These are phyloP conservation scores for Botrytis pseudocinerea DNA, from an alignment of 2,329 filamentous ascomycete species.

Conservation along the genomic window DNA sequence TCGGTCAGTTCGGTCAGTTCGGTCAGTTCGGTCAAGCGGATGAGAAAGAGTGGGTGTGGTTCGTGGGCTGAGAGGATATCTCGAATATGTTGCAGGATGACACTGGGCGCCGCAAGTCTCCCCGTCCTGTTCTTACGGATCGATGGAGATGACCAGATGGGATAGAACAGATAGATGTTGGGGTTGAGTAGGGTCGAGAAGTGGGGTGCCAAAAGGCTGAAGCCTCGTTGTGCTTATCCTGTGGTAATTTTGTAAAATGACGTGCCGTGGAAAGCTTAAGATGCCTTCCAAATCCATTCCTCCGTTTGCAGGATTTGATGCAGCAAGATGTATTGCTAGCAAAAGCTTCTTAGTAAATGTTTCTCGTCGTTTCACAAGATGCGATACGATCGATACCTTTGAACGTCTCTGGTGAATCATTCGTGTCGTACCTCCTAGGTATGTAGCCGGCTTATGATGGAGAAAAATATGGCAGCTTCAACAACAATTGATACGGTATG, in stretches of 20 bases:
- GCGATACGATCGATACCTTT: too few relatives aligned
- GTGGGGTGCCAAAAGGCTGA: neutral
- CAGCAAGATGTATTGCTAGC: neutral
- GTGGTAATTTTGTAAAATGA: neutral
- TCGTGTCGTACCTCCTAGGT: too few relatives aligned
- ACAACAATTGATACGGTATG: neutral
- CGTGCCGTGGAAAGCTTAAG: neutral
- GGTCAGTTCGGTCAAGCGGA: constrained; percentile 22
- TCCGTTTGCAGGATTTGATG: neutral
- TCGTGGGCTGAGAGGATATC: neutral
- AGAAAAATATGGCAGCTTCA: neutral
- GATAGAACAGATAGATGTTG: neutral
- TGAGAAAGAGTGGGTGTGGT: constrained; percentile 6
- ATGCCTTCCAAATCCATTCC: neutral
- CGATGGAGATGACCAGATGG: neutral
- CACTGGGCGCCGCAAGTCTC: neutral
- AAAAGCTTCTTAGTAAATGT: too few relatives aligned
- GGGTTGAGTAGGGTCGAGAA: neutral
- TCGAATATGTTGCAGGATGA: constrained; percentile 2
- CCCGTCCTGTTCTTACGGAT: neutral
- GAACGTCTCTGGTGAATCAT: too few relatives aligned
- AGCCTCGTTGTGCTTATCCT: neutral
- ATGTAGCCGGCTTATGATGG: neutral
- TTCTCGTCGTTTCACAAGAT: too few relatives aligned
- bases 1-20: too few relatives aligned